Conservation (phyloP, 2,329 filamentous ascomycete genomes). For the Aureobasidium mangrovei region DNA sequence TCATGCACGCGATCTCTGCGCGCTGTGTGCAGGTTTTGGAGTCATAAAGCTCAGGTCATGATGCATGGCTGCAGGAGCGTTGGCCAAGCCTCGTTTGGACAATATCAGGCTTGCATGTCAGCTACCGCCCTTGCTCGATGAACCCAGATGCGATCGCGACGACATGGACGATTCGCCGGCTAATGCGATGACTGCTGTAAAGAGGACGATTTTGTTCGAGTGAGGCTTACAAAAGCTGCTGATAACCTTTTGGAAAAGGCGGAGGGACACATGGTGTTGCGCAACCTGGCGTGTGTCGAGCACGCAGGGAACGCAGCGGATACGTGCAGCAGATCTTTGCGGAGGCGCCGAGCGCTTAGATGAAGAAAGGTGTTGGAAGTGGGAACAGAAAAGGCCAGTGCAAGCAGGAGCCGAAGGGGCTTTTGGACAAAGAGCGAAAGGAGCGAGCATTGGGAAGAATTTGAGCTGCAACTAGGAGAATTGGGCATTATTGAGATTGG, state of each 20-base stretch:
- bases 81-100: slow-evolving; percentile 1
- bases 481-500: slow-evolving; percentile 4
- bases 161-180: neutral
- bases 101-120: neutral
- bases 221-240: neutral
- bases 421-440: neutral
- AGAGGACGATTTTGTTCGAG: neutral
- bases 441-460: neutral
- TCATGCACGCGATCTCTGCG: slow-evolving; percentile 12
- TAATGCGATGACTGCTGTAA: neutral
- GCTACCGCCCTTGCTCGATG: neutral
- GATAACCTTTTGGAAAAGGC: neutral
- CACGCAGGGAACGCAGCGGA: slow-evolving; percentile 10
- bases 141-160: neutral
- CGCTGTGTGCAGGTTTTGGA: slow-evolving; percentile 3
- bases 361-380: neutral
- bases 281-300: slow-evolving; percentile 4
- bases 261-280: slow-evolving; percentile 9
- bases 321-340: slow-evolving; percentile 7
- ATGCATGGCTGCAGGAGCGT: slow-evolving; percentile 10
- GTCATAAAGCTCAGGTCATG: slow-evolving; percentile 1
- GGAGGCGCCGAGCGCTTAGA: neutral
- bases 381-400: neutral
- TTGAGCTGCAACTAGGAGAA: neutral
- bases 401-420: neutral